Base-by-base conservation (phyloP, 148 eudicot species). In the Amaranthus cruentus region DNA sequence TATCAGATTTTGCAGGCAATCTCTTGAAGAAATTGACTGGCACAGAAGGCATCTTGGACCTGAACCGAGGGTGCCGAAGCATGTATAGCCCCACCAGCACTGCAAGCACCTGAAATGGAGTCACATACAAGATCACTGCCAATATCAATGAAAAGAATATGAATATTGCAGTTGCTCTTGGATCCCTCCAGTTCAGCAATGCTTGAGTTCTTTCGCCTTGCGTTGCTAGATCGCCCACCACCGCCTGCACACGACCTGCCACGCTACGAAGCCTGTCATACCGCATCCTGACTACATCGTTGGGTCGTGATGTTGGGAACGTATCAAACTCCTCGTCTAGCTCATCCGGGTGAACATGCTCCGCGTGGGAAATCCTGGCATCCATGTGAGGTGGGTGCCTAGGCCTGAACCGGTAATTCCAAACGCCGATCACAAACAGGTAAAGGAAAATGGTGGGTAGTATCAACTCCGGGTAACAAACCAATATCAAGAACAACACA, bases 11-110 rank as follows among this genome's bases (percentile, higher is more conserved):
- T 47, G 96, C 75, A 3, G 98, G 91, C 75, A 94, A 81, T 76
- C 98, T 88, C 82, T 90, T 91, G 84, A 94, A 94, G 89, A 94
- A 94, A 77, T 91, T 91, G 66, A 87, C 91, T 5, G 93, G 96
- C n/a, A 90, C 98, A 3, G 97, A 86, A 18, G 97, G 98, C 90
- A 88, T 13, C 85, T 69, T 87, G 76, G 87, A 78, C 79, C 98
- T 73, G 81, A 94, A 88, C 74, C 96, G 72, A 1, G 98, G 98
- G 73, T 94, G 98, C 48, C 98, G 85, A 58, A 94, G 76, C 86
- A 80, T 48, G 86, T 77, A 91, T 11, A 94, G 84, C 72, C 96
- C 97, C 8, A 81, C 15, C 10, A 94, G 75, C 77, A 94, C 78
- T 6, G 96, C 97, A 11, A 91, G 70, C 4, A 88, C 83, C 84